A percentile compares a stretch with the other conserved stretches of the same genome.
Conservation (phyloP, 148 eudicot genomes). For the Agrostemma githago region DNA sequence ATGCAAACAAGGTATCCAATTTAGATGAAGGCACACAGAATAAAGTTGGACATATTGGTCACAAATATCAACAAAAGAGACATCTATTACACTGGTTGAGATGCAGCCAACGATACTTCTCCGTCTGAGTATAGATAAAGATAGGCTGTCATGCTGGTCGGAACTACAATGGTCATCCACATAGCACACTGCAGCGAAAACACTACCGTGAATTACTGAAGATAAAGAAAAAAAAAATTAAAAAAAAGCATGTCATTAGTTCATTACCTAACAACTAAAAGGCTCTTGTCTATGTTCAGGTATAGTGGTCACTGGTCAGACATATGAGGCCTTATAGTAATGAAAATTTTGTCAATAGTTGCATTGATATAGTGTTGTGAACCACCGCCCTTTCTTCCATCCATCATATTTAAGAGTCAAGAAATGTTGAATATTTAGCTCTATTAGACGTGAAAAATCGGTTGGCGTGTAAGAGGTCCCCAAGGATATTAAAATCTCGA, state of each 20-base stretch:
- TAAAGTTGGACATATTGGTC: background rate
- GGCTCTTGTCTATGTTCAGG: background rate
- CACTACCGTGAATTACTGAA: conserved; percentile 1
- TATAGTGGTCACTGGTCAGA: background rate
- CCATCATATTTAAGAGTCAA: background rate
- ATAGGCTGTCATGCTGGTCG: conserved; percentile 99
- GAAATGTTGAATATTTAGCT: background rate
- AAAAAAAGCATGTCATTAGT: background rate
- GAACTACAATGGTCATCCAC: conserved; percentile 98
- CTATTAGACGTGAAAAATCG: background rate
- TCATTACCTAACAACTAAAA: background rate
- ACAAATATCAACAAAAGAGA: conserved; percentile 36
- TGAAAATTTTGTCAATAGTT: background rate
- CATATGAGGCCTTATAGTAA: background rate
- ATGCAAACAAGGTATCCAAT: background rate
- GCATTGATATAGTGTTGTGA: background rate
- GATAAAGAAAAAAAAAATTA: background rate
- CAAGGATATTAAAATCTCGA: background rate
- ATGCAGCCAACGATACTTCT: conserved; percentile 95
- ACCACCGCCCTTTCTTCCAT: background rate
- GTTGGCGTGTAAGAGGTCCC: background rate
- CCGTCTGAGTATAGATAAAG: conserved; percentile 97
- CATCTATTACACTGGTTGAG: conserved; percentile 99
- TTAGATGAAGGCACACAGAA: background rate
- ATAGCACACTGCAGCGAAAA: conserved; percentile 77